Base-by-base conservation (phyloP, 257 asterid species). In the Linderniella brevidens region DNA sequence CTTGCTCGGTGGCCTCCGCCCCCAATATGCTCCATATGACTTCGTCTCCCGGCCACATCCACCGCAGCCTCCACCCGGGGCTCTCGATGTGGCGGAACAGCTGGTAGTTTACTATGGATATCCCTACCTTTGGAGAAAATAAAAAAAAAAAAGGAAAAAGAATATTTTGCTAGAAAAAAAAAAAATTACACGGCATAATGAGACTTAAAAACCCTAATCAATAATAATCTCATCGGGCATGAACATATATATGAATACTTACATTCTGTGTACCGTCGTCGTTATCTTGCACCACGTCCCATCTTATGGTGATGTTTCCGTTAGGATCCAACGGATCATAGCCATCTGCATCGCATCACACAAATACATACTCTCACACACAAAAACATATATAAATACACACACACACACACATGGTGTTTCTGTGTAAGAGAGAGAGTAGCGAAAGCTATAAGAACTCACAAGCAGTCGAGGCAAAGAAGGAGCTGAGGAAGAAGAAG, bases 321-420 rank as follows among this genome's bases (percentile, higher is more conserved):
- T 62, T 55, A 4, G 96, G 96, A 69, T 85, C 96, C 78, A 85
- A 50, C 18, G 82, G 63, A 64, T 81, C 96, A 54, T 71, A 85
- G 13, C 79, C 84, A 74, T 70, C 96, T 81, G 93, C 93, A 77
- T n/a, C n/a, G n/a, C n/a, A n/a, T n/a, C n/a, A n/a, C n/a, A n/a
- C n/a, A n/a, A n/a, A n/a, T 25, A 25, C 32, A 25, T 25, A 25
- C 6, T 6, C 3, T 25, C 32, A 6, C 6, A 25, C 6, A 25
- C 6, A 25, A 2, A 25, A 2, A 25, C 6, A 25, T 25, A 25
- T 25, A 25, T 25, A 2, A 25, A 25, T 25, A 25, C 32, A 25
- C 32, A 25, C n/a, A 25, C 32, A 25, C 32, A 25, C 3, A 25
- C 32, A 6, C 6, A 25, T 25, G 32, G n/a, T n/a, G n/a, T n/a